These are phyloP conservation scores for Globisporangium carolinianum DNA, from an alignment of 352 stramenopile species.

Conservation along the genomic window DNA sequence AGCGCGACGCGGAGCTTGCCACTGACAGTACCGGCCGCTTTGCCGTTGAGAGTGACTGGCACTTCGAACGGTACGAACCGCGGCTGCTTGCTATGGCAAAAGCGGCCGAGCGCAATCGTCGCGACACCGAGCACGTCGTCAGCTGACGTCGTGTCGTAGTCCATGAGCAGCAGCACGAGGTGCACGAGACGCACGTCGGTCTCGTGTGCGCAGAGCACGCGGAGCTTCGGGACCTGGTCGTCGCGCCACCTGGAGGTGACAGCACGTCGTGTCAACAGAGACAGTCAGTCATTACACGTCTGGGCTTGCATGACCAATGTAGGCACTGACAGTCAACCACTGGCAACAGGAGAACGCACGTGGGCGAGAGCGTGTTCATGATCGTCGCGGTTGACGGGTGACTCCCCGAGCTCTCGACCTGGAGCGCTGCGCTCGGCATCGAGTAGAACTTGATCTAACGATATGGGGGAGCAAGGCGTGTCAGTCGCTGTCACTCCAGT, in stretches of 20 bases:
- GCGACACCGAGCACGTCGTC: conserved; percentile 67
- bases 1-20: conserved; percentile 56
- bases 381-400: conserved; percentile 56
- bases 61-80: conserved; percentile 54
- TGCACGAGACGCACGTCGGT: conserved; percentile 55
- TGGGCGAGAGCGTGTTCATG: conserved; percentile 53
- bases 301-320: no score
- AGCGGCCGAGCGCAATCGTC: conserved; percentile 50
- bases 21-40: conserved; percentile 37
- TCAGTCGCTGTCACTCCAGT: background rate
- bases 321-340: no score
- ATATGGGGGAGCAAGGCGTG: background rate
- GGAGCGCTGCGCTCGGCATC: conserved; percentile 37
- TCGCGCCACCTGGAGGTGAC: conserved; percentile 38
- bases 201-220: conserved; percentile 40
- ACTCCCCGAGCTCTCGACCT: conserved; percentile 35
- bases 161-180: conserved; percentile 71
- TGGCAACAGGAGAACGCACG: conserved; percentile 20
- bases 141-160: conserved; percentile 70
- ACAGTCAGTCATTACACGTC: background rate
- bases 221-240: conserved; percentile 58
- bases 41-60: conserved; percentile 41
- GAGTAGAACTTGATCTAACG: conserved; percentile 71
- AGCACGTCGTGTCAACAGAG: background rate
- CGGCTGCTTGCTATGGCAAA: conserved; percentile 28